These are phyloP conservation scores for Gaeumannomyces sp. DNA, from an alignment of 2,329 filamentous ascomycete species.

Conservation along the genomic window DNA sequence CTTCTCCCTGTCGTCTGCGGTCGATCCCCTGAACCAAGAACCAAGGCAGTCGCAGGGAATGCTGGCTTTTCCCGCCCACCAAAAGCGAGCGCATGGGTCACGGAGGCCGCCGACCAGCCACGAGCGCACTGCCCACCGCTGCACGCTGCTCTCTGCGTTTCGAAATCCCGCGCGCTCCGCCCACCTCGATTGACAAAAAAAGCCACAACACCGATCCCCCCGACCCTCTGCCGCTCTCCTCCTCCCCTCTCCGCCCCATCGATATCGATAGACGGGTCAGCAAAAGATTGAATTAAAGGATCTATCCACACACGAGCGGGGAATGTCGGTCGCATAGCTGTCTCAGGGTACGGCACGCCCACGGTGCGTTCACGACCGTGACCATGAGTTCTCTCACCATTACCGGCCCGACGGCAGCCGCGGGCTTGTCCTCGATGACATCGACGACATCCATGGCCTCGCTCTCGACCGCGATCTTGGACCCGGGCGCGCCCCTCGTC, in stretches of 20 bases:
- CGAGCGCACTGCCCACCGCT: background rate
- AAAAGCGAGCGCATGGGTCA: background rate
- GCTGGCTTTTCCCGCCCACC: too few species aligned
- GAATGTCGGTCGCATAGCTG: conserved; percentile 7
- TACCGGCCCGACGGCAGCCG: background rate
- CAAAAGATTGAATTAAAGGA: background rate
- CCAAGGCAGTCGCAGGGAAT: background rate
- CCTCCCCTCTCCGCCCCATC: background rate
- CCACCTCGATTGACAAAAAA: background rate
- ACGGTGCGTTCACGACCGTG: conserved; percentile 3
- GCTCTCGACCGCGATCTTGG: background rate
- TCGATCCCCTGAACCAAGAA: background rate
- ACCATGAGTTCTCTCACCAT: background rate
- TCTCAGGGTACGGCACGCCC: background rate
- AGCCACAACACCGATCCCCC: background rate
- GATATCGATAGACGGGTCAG: background rate
- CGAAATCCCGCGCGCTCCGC: background rate
- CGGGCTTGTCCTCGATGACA: background rate
- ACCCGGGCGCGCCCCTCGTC: background rate
- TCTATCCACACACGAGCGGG: background rate
- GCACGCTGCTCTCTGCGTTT: background rate
- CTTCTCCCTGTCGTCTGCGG: background rate
- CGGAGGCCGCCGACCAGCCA: background rate
- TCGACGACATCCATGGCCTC: background rate
- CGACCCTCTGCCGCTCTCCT: background rate